Percentiles rank a stretch among this genome's conserved stretches.
Evolutionary conservation across 345 rosid species (phyloP).

Genomic region (Rhizophora apiculata): DNA sequence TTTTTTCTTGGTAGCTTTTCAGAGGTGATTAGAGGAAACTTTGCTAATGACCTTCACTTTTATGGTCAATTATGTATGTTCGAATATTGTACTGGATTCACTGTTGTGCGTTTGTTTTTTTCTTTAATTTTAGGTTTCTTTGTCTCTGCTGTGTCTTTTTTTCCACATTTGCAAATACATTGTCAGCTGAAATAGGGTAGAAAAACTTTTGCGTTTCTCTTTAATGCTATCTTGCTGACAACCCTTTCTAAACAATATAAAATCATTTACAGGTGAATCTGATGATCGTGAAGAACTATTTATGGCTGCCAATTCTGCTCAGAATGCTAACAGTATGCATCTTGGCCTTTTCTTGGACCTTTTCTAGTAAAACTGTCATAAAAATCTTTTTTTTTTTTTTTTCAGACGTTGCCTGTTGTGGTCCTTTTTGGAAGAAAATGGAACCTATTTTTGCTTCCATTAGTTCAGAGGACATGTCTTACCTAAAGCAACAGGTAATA

Average conservation of each 20-base stretch:
- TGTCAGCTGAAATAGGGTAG: background rate
- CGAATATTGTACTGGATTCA: background rate
- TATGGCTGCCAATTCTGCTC: conserved; percentile 80
- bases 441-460: conserved; percentile 61
- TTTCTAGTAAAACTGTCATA: background rate
- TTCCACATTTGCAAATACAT: background rate
- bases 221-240: conserved; percentile 2
- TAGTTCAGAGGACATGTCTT: conserved; percentile 57
- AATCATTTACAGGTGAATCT: conserved; percentile 57
- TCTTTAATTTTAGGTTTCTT: background rate
- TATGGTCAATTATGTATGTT: background rate
- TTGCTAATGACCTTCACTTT: background rate
- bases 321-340: conserved; percentile 59
- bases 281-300: conserved; percentile 83
- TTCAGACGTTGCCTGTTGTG: conserved; percentile 66
- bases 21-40: background rate
- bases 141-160: background rate
- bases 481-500: conserved; percentile 75
- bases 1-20: background rate
- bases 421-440: conserved; percentile 89
- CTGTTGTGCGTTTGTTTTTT: background rate
- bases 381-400: conserved; percentile 10
- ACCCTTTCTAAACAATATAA: background rate
- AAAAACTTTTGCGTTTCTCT: conserved; percentile 1
- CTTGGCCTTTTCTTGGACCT: conserved; percentile 16